Evolutionary conservation across 345 rosid species (phyloP).

Genomic region (Abelmoschus esculentus): DNA sequence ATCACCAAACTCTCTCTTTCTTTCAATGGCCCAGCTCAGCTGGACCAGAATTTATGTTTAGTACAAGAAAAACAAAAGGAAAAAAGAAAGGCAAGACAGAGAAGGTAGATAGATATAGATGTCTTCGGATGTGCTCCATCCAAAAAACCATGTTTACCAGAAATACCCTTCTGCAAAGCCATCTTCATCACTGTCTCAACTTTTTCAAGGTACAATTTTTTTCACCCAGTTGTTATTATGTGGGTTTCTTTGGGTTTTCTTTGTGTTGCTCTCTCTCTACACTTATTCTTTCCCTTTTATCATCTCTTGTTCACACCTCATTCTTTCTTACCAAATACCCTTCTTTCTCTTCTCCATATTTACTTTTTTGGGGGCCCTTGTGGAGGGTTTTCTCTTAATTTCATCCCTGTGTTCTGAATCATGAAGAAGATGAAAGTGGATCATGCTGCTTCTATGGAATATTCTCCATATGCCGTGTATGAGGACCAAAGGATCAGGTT

Average conservation of each 20-base stretch:
- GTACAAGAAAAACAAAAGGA: slow-evolving; percentile 9
- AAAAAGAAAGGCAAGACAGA: not conserved
- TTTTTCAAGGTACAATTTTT: slow-evolving; percentile 21
- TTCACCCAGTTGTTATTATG: slow-evolving; percentile 35
- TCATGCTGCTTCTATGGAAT: slow-evolving; percentile 7
- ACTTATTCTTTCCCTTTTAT: slow-evolving; percentile 7
- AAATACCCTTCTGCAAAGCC: slow-evolving; percentile 72
- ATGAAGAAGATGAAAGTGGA: slow-evolving; percentile 15
- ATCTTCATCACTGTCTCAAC: slow-evolving; percentile 59
- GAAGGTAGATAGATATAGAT: slow-evolving; percentile 8
- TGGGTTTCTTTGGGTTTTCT: slow-evolving; percentile 78
- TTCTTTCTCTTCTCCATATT: slow-evolving; percentile 4
- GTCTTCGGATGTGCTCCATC: slow-evolving; percentile 41
- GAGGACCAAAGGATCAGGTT: slow-evolving; percentile 42
- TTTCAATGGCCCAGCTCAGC: slow-evolving; percentile 45
- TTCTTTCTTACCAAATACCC: slow-evolving; percentile 1
- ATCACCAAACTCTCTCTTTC: slow-evolving; percentile 23
- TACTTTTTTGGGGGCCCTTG: not conserved
- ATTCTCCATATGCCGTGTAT: not conserved
- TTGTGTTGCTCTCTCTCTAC: slow-evolving; percentile 36
- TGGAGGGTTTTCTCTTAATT: not conserved
- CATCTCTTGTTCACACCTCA: not conserved
- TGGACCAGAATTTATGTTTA: slow-evolving; percentile 35
- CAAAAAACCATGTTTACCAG: slow-evolving; percentile 36
- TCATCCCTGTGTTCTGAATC: not conserved